A percentile compares a stretch with the other conserved stretches of the same genome.
Evolutionary conservation across 441 rosid genomes (phyloP).

Genomic region (Isatis lusitanica): DNA sequence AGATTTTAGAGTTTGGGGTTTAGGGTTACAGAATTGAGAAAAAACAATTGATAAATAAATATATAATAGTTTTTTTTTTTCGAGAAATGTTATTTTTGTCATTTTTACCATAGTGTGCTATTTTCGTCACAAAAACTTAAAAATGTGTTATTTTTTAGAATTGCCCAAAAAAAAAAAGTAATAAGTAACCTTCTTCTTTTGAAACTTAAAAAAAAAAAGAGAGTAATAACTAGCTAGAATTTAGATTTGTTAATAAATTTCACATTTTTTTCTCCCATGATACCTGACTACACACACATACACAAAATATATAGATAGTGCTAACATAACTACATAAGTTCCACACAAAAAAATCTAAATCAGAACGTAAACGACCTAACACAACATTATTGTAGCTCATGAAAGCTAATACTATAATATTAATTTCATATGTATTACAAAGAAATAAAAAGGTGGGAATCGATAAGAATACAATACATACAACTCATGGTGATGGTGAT

Average conservation of each 20-base stretch:
- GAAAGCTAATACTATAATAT: slow-evolving; percentile 16
- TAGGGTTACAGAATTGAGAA: too few relatives aligned
- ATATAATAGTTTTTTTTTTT: too few relatives aligned
- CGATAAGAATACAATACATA: slow-evolving; percentile 33
- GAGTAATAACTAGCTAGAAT: not conserved
- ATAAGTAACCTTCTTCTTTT: too few relatives aligned
- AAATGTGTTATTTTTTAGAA: too few relatives aligned
- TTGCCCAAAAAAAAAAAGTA: too few relatives aligned
- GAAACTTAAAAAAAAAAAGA: too few relatives aligned
- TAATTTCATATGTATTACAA: slow-evolving; percentile 10
- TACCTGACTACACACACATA: too few relatives aligned
- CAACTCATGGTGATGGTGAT: slow-evolving; percentile 47
- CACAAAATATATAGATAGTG: not conserved
- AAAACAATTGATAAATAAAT: too few relatives aligned
- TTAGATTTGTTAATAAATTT: not conserved
- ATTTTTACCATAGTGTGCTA: too few relatives aligned
- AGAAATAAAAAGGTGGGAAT: slow-evolving; percentile 34
- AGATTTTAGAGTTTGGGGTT: too few relatives aligned
- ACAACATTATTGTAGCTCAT: slow-evolving; percentile 25
- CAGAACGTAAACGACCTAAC: slow-evolving; percentile 3
- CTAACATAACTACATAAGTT: not conserved
- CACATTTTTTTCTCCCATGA: not conserved
- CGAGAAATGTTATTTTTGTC: too few relatives aligned
- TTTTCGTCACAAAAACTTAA: too few relatives aligned
- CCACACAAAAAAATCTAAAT: not conserved